These are phyloP conservation scores for Fistulifera pelliculosa DNA, from an alignment of 108 stramenopile species.

Conservation along the genomic window DNA sequence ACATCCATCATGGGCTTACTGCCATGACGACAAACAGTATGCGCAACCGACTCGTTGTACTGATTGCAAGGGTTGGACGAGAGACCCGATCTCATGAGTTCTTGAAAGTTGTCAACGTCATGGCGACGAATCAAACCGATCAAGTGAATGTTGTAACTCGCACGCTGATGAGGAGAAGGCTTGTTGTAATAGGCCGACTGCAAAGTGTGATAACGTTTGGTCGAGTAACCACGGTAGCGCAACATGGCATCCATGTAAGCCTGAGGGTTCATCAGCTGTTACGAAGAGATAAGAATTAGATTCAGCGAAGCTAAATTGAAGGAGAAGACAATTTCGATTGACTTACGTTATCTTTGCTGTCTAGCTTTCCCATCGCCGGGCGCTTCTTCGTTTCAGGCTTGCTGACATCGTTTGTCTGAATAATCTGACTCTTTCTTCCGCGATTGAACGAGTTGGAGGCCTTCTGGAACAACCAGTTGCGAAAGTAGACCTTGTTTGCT, in stretches of 20 bases:
- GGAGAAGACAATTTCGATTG: too few species aligned
- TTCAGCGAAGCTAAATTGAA: too few species aligned
- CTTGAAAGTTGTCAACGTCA: constrained; percentile 26
- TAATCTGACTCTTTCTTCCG: too few species aligned
- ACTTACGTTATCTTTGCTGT: constrained; percentile 1
- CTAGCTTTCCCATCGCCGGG: too few species aligned
- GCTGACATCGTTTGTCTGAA: too few species aligned
- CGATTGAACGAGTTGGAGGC: too few species aligned
- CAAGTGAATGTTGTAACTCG: constrained; percentile 50
- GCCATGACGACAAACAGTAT: constrained; percentile 54
- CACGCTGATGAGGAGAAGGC: constrained; percentile 51
- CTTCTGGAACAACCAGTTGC: too few species aligned
- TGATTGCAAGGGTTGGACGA: constrained; percentile 70
- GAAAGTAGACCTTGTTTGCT: constrained; percentile 11
- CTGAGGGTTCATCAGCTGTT: constrained; percentile 23
- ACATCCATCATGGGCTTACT: constrained; percentile 33
- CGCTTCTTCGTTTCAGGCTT: too few species aligned
- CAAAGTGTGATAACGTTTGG: constrained; percentile 27
- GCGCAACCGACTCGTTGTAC: constrained; percentile 71
- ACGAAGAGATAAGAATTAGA: too few species aligned
- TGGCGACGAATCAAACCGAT: constrained; percentile 44
- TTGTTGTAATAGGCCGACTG: constrained; percentile 43
- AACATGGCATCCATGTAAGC: constrained; percentile 46
- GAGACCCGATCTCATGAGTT: constrained; percentile 41
- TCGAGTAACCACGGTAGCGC: constrained; percentile 50